These are phyloP conservation scores for Alternaria postmessia DNA, from an alignment of 2,329 filamentous ascomycete genomes.

Conservation along the genomic window DNA sequence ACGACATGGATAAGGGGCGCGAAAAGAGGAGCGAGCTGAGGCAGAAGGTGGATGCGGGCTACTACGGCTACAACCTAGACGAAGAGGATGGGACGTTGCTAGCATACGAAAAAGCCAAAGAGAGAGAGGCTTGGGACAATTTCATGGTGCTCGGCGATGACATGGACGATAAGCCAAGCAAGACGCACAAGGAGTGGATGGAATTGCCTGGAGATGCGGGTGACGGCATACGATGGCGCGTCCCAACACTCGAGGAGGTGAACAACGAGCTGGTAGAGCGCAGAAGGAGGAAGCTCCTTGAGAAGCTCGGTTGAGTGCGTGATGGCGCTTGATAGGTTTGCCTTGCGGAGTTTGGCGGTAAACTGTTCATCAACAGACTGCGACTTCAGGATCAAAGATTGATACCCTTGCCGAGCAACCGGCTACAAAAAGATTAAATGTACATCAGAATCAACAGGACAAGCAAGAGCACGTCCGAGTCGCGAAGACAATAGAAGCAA, in stretches of 20 bases:
- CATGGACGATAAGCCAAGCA: constrained; percentile 32
- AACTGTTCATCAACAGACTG: constrained; percentile 17
- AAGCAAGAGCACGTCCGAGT: constrained; percentile 21
- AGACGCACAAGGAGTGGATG: constrained; percentile 68
- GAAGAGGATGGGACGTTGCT: constrained; percentile 87
- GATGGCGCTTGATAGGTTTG: not conserved
- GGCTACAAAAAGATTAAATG: constrained; percentile 14
- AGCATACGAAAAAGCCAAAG: constrained; percentile 82
- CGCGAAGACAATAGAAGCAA: constrained; percentile 16
- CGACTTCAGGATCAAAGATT: constrained; percentile 11
- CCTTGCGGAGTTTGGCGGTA: constrained; percentile 7
- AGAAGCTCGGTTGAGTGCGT: constrained; percentile 68
- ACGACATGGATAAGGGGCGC: constrained; percentile 66
- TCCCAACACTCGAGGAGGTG: constrained; percentile 91
- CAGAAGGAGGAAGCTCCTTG: constrained; percentile 80
- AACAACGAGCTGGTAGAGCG: constrained; percentile 91
- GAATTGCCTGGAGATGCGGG: constrained; percentile 85
- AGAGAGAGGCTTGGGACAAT: constrained; percentile 78
- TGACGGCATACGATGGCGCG: constrained; percentile 80
- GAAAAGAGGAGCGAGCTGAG: constrained; percentile 74
- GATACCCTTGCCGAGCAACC: constrained; percentile 24
- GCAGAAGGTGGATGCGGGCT: constrained; percentile 86
- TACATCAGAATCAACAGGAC: constrained; percentile 16
- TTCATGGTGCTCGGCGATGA: constrained; percentile 67
- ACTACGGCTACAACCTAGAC: constrained; percentile 93